Conservation (phyloP, 345 rosid genomes). For the Sisymbrium irio region DNA sequence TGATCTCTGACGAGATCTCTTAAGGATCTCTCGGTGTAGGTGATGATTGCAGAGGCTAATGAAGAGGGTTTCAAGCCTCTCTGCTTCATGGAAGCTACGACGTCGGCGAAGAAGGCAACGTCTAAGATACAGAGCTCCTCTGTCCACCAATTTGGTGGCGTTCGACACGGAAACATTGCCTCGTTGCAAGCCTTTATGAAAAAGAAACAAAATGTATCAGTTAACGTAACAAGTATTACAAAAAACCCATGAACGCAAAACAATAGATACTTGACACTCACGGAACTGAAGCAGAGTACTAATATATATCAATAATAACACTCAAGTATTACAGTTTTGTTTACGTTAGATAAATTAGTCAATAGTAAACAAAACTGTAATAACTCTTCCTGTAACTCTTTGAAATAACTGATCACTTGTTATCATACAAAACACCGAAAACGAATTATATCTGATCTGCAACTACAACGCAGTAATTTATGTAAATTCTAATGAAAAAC, state of each 20-base stretch:
- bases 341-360: neutral
- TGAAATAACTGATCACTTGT: too few species aligned
- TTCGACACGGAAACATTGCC: conserved; percentile 75
- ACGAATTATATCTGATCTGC: too few species aligned
- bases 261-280: neutral
- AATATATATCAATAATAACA: too few species aligned
- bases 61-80: conserved; percentile 66
- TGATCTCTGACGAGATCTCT: conserved; percentile 85
- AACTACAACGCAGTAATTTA: too few species aligned
- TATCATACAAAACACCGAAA: too few species aligned
- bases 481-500: too few species aligned
- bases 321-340: too few species aligned
- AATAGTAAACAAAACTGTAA: neutral
- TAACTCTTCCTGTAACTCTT: neutral
- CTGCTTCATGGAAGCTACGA: conserved; percentile 58
- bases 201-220: neutral
- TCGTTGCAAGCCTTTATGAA: conserved; percentile 61
- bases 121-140: conserved; percentile 83
- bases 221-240: neutral
- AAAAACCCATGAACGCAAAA: neutral
- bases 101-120: conserved; percentile 47
- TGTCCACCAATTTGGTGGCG: conserved; percentile 97
- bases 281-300: neutral
- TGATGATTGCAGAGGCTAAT: conserved; percentile 56
- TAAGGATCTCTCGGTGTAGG: conserved; percentile 79